Percentiles rank a stretch among this genome's conserved stretches.
These are phyloP conservation scores for Apophysomyces trapeziformis DNA, from an alignment of 371 early-diverging fungal species.

Conservation along the genomic window DNA sequence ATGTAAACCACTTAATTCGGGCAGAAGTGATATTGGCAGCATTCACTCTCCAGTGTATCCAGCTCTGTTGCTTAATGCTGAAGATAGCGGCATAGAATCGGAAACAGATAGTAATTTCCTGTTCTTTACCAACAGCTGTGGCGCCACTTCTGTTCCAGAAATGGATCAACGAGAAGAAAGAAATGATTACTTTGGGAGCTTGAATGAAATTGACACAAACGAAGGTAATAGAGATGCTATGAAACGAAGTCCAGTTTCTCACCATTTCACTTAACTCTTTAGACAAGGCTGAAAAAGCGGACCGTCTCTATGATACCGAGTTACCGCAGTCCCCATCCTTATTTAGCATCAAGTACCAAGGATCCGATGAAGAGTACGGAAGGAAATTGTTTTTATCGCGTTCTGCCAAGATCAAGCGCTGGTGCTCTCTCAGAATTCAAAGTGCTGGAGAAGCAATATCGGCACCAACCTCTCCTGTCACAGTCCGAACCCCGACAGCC, in stretches of 20 bases:
- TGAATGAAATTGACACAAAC: not conserved
- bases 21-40: not conserved
- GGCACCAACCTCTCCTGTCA: slow-evolving; percentile 16
- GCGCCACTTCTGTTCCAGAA: slow-evolving; percentile 12
- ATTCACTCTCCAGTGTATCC: slow-evolving; percentile 23
- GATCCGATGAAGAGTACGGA: slow-evolving; percentile 30
- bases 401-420: slow-evolving; percentile 47
- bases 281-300: not conserved
- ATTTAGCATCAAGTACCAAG: not conserved
- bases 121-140: not conserved
- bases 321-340: slow-evolving; percentile 12
- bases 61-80: slow-evolving; percentile 22
- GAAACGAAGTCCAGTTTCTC: not conserved
- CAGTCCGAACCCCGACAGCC: slow-evolving; percentile 15
- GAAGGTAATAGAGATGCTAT: not conserved
- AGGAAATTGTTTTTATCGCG: slow-evolving; percentile 46
- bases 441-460: slow-evolving; percentile 10
- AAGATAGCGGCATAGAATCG: slow-evolving; percentile 5
- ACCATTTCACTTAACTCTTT: not conserved
- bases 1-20: not conserved
- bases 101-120: not conserved
- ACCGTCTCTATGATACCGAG: not conserved
- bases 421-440: slow-evolving; percentile 30
- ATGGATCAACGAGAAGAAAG: not conserved
- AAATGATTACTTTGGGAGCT: slow-evolving; percentile 12